These are phyloP conservation scores for Daldinia bambusicola DNA, from an alignment of 495 filamentous ascomycete species.

Conservation along the genomic window DNA sequence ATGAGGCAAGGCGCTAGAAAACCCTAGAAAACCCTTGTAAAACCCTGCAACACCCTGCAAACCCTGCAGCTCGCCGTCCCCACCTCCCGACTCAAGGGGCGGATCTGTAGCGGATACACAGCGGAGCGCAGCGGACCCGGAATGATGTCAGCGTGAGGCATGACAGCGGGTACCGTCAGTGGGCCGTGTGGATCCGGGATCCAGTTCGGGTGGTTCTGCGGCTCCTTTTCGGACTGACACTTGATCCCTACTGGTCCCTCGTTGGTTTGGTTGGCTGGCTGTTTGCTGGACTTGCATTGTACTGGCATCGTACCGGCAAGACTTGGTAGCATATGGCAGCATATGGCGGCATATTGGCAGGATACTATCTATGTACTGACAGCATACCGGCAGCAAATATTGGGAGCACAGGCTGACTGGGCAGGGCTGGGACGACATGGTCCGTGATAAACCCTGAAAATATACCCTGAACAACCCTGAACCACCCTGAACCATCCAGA, in stretches of 20 bases:
- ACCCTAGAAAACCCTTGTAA: constrained; percentile 31
- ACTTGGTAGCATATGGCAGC: too few species aligned
- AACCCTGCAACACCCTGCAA: constrained; percentile 18
- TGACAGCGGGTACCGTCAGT: constrained; percentile 41
- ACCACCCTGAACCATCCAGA: too few species aligned
- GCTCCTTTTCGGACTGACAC: constrained; percentile 40
- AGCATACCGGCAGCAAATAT: not conserved
- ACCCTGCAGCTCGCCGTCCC: constrained; percentile 18
- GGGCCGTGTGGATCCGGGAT: constrained; percentile 34
- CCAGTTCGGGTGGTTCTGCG: constrained; percentile 41
- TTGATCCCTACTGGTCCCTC: constrained; percentile 8
- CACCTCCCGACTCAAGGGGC: constrained; percentile 35
- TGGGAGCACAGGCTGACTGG: not conserved
- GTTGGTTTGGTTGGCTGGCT: constrained; percentile 29
- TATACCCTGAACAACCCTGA: too few species aligned
- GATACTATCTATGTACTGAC: not conserved
- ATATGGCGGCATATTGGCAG: constrained; percentile 12
- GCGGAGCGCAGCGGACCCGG: constrained; percentile 41
- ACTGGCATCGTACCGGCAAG: not conserved
- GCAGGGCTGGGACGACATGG: not conserved
- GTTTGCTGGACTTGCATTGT: constrained; percentile 39
- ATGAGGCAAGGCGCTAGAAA: constrained; percentile 40
- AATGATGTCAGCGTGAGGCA: constrained; percentile 40
- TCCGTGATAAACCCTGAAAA: not conserved
- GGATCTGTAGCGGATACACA: constrained; percentile 38